Conservation (phyloP, 768 basidiomycete species). For the Termitomyces sp. region DNA sequence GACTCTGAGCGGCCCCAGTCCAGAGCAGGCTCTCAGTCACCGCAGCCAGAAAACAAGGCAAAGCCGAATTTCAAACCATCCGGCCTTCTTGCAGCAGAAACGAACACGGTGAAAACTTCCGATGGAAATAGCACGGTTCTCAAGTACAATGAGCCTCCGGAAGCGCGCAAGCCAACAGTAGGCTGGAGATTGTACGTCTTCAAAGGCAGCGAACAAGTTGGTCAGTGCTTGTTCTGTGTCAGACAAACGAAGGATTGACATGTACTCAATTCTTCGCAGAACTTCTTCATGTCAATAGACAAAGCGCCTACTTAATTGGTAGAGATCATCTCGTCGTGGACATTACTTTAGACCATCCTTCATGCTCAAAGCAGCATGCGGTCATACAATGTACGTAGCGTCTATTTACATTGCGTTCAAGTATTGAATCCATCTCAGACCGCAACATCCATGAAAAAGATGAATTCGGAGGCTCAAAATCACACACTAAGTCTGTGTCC, state of each 20-base stretch:
- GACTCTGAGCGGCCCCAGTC: constrained; percentile 28
- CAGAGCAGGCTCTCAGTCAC: constrained; percentile 36
- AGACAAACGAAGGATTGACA: background rate
- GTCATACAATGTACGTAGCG: constrained; percentile 80
- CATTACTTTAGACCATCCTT: constrained; percentile 91
- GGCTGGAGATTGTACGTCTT: constrained; percentile 98
- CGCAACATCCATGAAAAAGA: constrained; percentile 83
- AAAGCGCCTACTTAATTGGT: constrained; percentile 92
- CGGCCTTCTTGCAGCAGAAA: constrained; percentile 91
- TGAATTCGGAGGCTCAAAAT: constrained; percentile 76
- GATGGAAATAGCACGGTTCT: constrained; percentile 80
- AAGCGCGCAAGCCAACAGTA: constrained; percentile 85
- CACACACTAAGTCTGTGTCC: constrained; percentile 71
- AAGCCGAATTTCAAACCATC: constrained; percentile 90
- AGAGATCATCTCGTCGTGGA: constrained; percentile 83
- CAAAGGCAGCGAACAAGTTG: constrained; percentile 89
- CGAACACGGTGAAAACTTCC: constrained; percentile 76
- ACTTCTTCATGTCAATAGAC: constrained; percentile 85
- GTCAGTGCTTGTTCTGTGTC: constrained; percentile 39
- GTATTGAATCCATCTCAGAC: constrained; percentile 34
- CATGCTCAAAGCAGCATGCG: constrained; percentile 97
- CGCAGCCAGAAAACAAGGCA: constrained; percentile 47
- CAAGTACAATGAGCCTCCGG: constrained; percentile 98
- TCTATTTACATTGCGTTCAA: background rate
- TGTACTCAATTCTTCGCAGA: constrained; percentile 39